Conservation (phyloP, 768 basidiomycete genomes). For the Lentinula guzmanii region DNA sequence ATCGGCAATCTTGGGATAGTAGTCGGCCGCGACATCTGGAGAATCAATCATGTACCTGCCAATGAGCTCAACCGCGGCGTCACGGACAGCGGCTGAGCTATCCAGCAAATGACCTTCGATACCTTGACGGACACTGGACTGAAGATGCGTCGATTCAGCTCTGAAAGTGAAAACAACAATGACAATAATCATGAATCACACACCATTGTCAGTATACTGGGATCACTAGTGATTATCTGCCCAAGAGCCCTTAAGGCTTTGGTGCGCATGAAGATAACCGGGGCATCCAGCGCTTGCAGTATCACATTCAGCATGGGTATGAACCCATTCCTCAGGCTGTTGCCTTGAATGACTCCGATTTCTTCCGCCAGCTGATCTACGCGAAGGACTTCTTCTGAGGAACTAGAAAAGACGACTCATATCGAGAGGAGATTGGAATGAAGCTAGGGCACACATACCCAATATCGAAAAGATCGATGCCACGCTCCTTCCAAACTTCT, state of each 20-base stretch:
- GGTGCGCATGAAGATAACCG: slow-evolving; percentile 87
- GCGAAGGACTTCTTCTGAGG: slow-evolving; percentile 63
- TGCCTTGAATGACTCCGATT: slow-evolving; percentile 62
- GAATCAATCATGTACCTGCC: slow-evolving; percentile 95
- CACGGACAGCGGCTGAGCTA: slow-evolving; percentile 89
- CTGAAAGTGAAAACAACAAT: background rate
- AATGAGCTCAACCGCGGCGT: slow-evolving; percentile 94
- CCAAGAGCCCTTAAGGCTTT: slow-evolving; percentile 90
- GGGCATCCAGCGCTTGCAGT: slow-evolving; percentile 73
- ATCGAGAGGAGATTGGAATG: background rate
- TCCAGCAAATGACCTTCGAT: slow-evolving; percentile 91
- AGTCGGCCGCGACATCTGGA: slow-evolving; percentile 82
- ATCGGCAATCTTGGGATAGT: slow-evolving; percentile 83
- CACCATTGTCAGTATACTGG: slow-evolving; percentile 72
- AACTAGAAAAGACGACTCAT: slow-evolving; percentile 29
- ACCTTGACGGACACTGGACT: slow-evolving; percentile 76
- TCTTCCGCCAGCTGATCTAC: slow-evolving; percentile 70
- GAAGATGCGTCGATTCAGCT: slow-evolving; percentile 1
- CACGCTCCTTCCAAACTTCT: slow-evolving; percentile 66
- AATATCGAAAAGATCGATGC: slow-evolving; percentile 74
- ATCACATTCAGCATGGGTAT: slow-evolving; percentile 79
- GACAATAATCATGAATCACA: slow-evolving; percentile 17
- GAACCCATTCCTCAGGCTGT: slow-evolving; percentile 71
- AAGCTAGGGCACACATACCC: slow-evolving; percentile 41
- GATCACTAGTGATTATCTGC: slow-evolving; percentile 85